Evolutionary conservation across 1,139 yeast genomes (phyloP).

Genomic region (Kodamaea sp.): DNA sequence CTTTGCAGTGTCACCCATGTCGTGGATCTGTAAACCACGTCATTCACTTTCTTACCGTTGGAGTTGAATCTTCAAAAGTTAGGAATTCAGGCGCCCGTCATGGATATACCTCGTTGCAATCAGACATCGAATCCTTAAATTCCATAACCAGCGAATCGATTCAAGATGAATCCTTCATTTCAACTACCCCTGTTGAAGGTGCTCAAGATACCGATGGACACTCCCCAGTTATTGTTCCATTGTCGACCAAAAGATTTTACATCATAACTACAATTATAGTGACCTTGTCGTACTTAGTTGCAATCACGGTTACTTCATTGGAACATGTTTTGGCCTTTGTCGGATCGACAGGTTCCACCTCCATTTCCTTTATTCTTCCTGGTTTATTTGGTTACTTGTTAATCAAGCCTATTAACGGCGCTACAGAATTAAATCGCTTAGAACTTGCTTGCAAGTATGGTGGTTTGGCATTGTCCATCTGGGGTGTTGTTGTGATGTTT

Average conservation of each 20-base stretch:
- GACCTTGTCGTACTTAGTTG: conserved; percentile 65
- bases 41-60: conserved; percentile 48
- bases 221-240: conserved; percentile 53
- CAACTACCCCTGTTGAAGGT: conserved; percentile 53
- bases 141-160: conserved; percentile 18
- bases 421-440: conserved; percentile 35
- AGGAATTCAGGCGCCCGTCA: conserved; percentile 9
- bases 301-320: conserved; percentile 73
- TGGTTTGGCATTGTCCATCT: conserved; percentile 61
- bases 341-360: conserved; percentile 93
- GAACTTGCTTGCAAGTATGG: conserved; percentile 52
- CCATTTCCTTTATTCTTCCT: conserved; percentile 89
- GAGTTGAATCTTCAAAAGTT: conserved; percentile 18
- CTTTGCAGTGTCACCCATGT: conserved; percentile 79
- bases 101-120: conserved; percentile 18
- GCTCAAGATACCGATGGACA: conserved; percentile 53
- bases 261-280: conserved; percentile 69
- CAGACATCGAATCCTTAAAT: conserved; percentile 18
- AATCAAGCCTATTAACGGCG: conserved; percentile 45
- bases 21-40: conserved; percentile 73
- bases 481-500: conserved; percentile 81
- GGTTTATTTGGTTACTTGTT: conserved; percentile 84
- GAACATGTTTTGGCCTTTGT: conserved; percentile 89
- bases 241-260: conserved; percentile 54
- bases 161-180: conserved; percentile 40